Base-by-base conservation (phyloP, 768 basidiomycete species). In the Phaeotremella fagi region DNA sequence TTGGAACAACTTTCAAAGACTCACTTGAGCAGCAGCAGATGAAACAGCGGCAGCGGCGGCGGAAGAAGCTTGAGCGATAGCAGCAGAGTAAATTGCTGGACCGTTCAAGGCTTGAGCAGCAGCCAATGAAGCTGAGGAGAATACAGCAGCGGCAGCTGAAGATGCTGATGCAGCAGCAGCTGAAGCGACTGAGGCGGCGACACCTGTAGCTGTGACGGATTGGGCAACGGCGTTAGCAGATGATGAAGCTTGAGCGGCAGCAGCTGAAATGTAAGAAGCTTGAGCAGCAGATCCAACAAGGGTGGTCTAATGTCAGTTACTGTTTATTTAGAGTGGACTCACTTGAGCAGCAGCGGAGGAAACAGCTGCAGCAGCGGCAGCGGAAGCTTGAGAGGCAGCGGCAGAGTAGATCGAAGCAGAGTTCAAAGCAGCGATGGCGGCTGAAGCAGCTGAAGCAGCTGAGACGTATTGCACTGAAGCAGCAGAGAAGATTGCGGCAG, bases 111-210 rank as follows among this genome's bases (percentile, higher is more conserved):
- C 33, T 9, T 35, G 33, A 12, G 38, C 38, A 41, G 38, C 38
- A 14, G 38, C 38, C 12, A 41, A 11, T 20, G 38, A 41, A 14
- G 38, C 38, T 22, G 38, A 41, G 6, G 38, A 41, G 38, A 41
- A 41, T 11, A 41, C 38, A 41, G 38, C 38, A 22, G 18, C 38
- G 20, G 38, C 38, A 41, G 38, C 38, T 11, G 7, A 9, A 20
- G 38, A 41, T 6, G 38, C 38, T 9, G 38, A 41, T 12, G 38
- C 38, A 27, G 54, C 43, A 7, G 52, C 16, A 15, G 60, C n/a
- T 15, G 52, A 35, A 22, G 52, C 47, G 18, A 36, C 54, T 3
- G 59, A 56, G 23, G 55, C 23, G 18, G 61, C 51, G 16, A 54
- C 26, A 22, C 12, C 38, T 12, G 38, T 41, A 18, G 38, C 38